Evolutionary conservation across 148 eudicot genomes (phyloP), one percentile per base, ranked within the genome.

Genomic region (Nepenthes mirabilis): DNA sequence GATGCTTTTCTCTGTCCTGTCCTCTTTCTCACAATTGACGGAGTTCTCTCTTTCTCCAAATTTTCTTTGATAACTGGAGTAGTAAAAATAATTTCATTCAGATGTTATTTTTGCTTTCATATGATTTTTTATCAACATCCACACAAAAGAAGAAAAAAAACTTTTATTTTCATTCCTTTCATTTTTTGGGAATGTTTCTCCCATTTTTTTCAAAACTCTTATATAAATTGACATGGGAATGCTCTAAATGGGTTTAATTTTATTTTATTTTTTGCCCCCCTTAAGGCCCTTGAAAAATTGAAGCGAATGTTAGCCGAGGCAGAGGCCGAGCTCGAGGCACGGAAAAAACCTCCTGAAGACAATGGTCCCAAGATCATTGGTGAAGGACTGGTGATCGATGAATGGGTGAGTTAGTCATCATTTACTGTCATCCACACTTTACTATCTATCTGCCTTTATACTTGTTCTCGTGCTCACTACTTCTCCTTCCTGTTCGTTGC

Each of bases 331-430:
- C 74, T 79, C 65, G 98, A 93, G 79, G 72, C 82, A 55, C 94
- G 89, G 59, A 88, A 86, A 79, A 88, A 88, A 73, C 96, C 95
- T 48, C 78, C 84, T 9, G 98, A 93, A 65, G 95, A 93, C 62
- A 77, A 78, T 63, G 95, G 96, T 32, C 91, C 90, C 34, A 88
- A 83, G 75, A 75, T 93, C 61, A 68, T 86, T 58, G 96, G 96
- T 23, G 98, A 93, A 86, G 98, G 98, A 52, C 96, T 93, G 35
- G 98, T 88, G 12, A 88, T 93, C 1, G 98, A 93, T 77, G 98
- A 93, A 88, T 93, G 98, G 98, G 98, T 93, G 52, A 74, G 95
- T 68, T 58, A 11, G 65, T 35, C 11, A 32, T 32, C 3, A 11
- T 9, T 47, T 32, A 10, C n/a, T 33, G 6, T 14, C 47, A 33